phyloP scores from a whole-genome alignment of 176 grass and related monocot genomes.

The Tillandsia fasciculata region DNA sequence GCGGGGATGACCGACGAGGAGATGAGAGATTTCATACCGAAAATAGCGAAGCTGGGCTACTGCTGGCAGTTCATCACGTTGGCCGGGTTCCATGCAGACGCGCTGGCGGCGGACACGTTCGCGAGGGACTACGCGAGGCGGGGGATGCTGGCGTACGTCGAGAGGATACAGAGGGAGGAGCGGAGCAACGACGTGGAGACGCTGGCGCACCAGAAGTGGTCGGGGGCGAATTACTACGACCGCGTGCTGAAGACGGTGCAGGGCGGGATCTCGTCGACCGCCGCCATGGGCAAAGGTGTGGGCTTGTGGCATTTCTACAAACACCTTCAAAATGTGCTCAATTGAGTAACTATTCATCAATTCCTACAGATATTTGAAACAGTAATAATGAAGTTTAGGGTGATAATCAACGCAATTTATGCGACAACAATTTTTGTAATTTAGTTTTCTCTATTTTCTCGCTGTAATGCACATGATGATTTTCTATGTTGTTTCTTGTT shows the following conservation, averaged over 20 bases:
- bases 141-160: conserved; percentile 85
- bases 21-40: conserved; percentile 71
- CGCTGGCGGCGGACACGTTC: conserved; percentile 76
- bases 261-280: conserved; percentile 81
- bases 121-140: conserved; percentile 67
- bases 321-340: too few relatives aligned
- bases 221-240: conserved; percentile 81
- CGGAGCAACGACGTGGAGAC: conserved; percentile 79
- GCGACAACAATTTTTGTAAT: too few relatives aligned
- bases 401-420: too few relatives aligned
- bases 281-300: conserved; percentile 93
- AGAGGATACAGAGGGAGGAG: conserved; percentile 96
- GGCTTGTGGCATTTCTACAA: background rate
- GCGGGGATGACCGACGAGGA: conserved; percentile 74
- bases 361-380: too few relatives aligned
- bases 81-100: conserved; percentile 89
- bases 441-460: too few relatives aligned
- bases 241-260: conserved; percentile 89
- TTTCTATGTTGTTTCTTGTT: background rate
- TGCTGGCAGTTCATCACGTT: conserved; percentile 98
- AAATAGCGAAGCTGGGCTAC: conserved; percentile 51
- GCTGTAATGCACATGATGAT: background rate
- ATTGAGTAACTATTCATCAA: too few relatives aligned
- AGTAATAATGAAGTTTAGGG: too few relatives aligned
- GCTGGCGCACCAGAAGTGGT: conserved; percentile 93